Evolutionary conservation across 2,329 filamentous ascomycete genomes (phyloP).

Genomic region (Pseudogymnoascus sp.): DNA sequence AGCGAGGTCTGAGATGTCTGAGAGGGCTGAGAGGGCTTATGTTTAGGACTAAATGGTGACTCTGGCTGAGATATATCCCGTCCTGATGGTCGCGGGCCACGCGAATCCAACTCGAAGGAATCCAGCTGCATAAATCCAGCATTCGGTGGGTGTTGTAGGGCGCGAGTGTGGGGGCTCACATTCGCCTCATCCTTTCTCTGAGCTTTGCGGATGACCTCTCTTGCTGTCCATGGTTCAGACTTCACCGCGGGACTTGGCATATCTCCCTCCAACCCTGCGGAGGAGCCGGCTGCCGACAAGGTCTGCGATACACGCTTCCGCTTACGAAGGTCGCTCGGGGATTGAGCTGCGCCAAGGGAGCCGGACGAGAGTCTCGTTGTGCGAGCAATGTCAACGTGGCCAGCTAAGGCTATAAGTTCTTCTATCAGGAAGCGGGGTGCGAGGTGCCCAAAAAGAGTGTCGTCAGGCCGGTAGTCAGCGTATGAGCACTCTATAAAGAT

Average conservation of each 20-base stretch:
- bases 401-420: conserved; percentile 66
- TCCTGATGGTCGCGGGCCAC: neutral
- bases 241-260: conserved; percentile 5
- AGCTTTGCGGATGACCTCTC: neutral
- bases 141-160: conserved; percentile 9
- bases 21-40: neutral
- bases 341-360: neutral
- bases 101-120: neutral
- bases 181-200: neutral
- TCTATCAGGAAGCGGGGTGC: conserved; percentile 74
- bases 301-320: conserved; percentile 46
- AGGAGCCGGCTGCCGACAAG: conserved; percentile 14
- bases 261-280: conserved; percentile 14
- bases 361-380: conserved; percentile 8
- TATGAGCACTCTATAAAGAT: conserved; percentile 97
- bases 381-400: conserved; percentile 15
- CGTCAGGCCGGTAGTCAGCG: conserved; percentile 68
- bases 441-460: conserved; percentile 79
- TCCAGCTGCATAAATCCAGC: conserved; percentile 2
- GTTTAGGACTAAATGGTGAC: neutral
- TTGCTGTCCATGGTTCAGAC: neutral
- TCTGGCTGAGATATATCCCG: neutral
- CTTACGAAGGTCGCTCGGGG: conserved; percentile 35
- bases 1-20: neutral
- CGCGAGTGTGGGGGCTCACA: conserved; percentile 4